Evolutionary conservation across 495 filamentous ascomycete genomes (phyloP), one percentile per base, ranked within the genome.

Genomic region (Collariella sp.): DNA sequence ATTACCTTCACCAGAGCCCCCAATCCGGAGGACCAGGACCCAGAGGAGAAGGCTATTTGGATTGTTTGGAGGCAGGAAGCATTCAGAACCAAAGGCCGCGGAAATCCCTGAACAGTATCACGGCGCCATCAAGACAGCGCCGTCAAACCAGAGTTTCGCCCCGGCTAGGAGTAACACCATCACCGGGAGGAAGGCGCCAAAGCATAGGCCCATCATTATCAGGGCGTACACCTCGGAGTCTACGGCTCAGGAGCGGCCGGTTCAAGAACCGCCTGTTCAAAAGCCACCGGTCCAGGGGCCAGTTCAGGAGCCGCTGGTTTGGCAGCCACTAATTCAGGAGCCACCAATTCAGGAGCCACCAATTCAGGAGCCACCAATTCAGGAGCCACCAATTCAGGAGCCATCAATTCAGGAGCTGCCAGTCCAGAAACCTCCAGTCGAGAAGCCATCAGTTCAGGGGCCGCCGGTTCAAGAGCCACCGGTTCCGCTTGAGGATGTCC

Each of bases 1-100:
- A 22, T 35, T 23, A 60, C 58, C 9, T 33, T 45, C 54, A 5
- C 54, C 63, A 24, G 65, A 65, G 23, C 65, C 68, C 15, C 56
- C 62, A n/a, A 55, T 68, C 31, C 67, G 67, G 29, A 68, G 61
- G 62, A 62, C 65, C 43, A 72, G 75, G 59, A 65, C 74, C 5
- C 70, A 71, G 19, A 77, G 67, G 54, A 72, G 77, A 64, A 78
- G 73, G 54, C 57, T 79, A 13, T 76, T 79, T 26, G 65, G 75
- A 3, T 59, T 75, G 16, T 80, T 80, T 62, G 75, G 76, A 29
- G 72, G 69, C 46, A 62, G 64, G 60, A 75, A 71, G 58, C 50
- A 63, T 33, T 41, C 66, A 5, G 63, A 67, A 43, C 48, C 58
- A 35, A 67, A 62, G 38, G 39, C 58, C 10, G 41, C 36, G 23